Base-by-base conservation (phyloP, 371 early-diverging fungal species). In the Mucor piriformis region DNA sequence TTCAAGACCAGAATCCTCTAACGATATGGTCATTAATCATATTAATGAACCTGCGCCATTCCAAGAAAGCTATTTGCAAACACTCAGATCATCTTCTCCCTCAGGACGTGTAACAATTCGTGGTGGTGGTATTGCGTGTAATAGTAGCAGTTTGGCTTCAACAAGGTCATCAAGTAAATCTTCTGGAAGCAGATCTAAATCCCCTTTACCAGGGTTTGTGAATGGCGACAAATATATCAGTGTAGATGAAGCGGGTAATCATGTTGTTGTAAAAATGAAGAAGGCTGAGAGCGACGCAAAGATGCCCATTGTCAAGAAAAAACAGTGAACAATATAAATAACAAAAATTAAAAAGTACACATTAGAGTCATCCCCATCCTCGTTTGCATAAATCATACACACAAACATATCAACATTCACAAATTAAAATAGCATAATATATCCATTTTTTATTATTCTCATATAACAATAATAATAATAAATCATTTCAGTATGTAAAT, bases 201-300 rank as follows among this genome's bases (percentile, higher is more conserved):
- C 74, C 2, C 66, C 74, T 24, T 46, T 60, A 32, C 59, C 70
- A 0, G 79, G 79, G 4, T 79, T 62, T 54, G 64, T 74, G 1
- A 73, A 79, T 32, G 79, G 79, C 12, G 71, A 74, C 47, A 67
- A 65, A 32, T 80, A 55, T 63, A 64, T 80, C 25, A 73, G 77
- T 27, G 47, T 73, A 24, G 77, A 80, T 54, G 75, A 76, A 37
- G 63, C 66, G 43, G 80, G 80, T 32, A 76, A 80, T 16, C 74
- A 76, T 18, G 53, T 76, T 1, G 55, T 65, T 24, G 69, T 73
- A 15, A 80, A 73, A 50, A 74, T 80, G 75, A 74, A 73, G 44
- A 76, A 68, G 49, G 80, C 80, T 7, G 69, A 74, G 23, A 69
- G 66, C 32, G 71, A 67, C 54, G 68, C 68, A 4, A 72, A 61